Base-by-base conservation (phyloP, 2,329 filamentous ascomycete genomes). In the Cercospora beticola region DNA sequence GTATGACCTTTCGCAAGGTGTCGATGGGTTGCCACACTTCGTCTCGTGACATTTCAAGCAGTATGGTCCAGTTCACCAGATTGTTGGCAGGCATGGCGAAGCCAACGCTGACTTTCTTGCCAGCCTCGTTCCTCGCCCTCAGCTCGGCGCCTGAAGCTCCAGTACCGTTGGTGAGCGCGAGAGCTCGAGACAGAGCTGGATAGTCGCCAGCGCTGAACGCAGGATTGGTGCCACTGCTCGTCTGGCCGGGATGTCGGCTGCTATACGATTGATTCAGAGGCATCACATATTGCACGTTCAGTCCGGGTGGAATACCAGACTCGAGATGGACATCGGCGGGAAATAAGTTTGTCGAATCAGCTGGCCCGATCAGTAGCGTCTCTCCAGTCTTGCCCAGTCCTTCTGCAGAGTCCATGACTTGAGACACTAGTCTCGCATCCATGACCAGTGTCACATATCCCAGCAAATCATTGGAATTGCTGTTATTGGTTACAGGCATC, bases 391-490 rank as follows among this genome's bases (percentile, higher is more conserved):
- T 78, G 26, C 89, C 91, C 8, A 97, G 77, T 0, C 92, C 92
- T 77, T 93, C 91, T 1, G 83, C 81, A 1, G 90, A 90, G 18
- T 82, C 79, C 28, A 89, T 82, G 1, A 93, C 85, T 56, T 84
- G 79, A n/a, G 88, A 82, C 3, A 95, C 82, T 1, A 90, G 84
- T 4, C 82, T 81, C 1, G 90, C 90, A 66, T 91, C 87, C 65
- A 91, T 86, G n/a, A 97, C 83, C 2, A 94, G 82, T 0, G 93
- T 97, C 82, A 97, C 86, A 82, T 93, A 97, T 1, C 92, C 94
- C 5, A 97, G 83, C 0, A 94, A 86, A 70, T 90, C 88, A 3
- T 81, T 82, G 52, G 81, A 78, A 2, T 86, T 85, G 1, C 84
- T 84, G 72, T 89, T 91, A 76, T 90, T 89, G 68, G 92, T 86